These are phyloP conservation scores for Venturia asperata DNA, from an alignment of 2,329 filamentous ascomycete genomes.

Conservation along the genomic window DNA sequence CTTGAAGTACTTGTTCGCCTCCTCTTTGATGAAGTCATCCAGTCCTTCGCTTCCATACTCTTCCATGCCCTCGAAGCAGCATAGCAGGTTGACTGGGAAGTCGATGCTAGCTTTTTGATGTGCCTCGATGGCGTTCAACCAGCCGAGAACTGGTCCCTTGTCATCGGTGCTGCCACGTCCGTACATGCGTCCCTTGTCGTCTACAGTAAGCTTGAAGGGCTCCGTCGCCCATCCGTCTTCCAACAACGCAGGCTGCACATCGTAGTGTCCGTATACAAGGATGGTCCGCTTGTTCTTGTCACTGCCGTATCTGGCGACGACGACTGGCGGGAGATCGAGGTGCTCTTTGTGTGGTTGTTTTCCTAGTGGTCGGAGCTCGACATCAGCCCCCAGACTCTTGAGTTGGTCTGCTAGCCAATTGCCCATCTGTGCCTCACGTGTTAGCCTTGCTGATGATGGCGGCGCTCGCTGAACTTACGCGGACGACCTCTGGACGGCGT, in stretches of 20 bases:
- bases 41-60: constrained; percentile 96
- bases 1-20: constrained; percentile 91
- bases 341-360: constrained; percentile 88
- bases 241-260: constrained; percentile 90
- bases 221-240: constrained; percentile 94
- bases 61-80: constrained; percentile 99
- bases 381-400: constrained; percentile 72
- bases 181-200: constrained; percentile 90
- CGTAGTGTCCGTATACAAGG: constrained; percentile 96
- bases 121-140: constrained; percentile 96
- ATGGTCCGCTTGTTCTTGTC: constrained; percentile 92
- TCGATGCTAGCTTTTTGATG: constrained; percentile 92
- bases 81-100: constrained; percentile 93
- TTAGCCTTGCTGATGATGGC: constrained; percentile 15
- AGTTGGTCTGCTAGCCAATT: constrained; percentile 82
- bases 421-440: constrained; percentile 58
- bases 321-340: constrained; percentile 84
- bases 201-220: constrained; percentile 81
- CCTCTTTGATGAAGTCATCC: constrained; percentile 85
- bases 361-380: constrained; percentile 79
- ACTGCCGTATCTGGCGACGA: constrained; percentile 85
- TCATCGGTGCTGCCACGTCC: constrained; percentile 94
- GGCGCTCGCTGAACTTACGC: constrained; percentile 38
- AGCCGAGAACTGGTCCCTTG: constrained; percentile 94
- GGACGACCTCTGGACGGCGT: constrained; percentile 83